These are phyloP conservation scores for Suhomyces maxii DNA, from an alignment of 1,139 yeast genomes.

Conservation along the genomic window DNA sequence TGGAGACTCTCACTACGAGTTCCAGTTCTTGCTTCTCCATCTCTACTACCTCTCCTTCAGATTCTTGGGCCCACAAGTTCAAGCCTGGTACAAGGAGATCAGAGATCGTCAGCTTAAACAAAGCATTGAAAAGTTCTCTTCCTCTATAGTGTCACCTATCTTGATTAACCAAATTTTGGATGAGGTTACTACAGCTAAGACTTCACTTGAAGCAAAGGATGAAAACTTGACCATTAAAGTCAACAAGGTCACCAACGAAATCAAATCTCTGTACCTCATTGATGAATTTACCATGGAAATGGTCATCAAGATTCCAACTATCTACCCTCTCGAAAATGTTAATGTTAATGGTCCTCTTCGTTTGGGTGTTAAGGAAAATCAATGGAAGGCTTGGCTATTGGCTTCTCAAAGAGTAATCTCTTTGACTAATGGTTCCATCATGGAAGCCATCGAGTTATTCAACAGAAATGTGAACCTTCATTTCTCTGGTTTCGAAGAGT, in stretches of 20 bases:
- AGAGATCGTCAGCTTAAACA: conserved; percentile 58
- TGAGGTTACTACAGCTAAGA: conserved; percentile 48
- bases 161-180: conserved; percentile 60
- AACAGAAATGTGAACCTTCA: conserved; percentile 78
- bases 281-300: conserved; percentile 90
- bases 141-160: conserved; percentile 60
- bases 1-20: conserved; percentile 23
- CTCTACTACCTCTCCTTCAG: conserved; percentile 58
- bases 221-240: conserved; percentile 64
- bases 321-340: conserved; percentile 74
- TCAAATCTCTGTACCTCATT: conserved; percentile 70
- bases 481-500: conserved; percentile 90
- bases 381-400: conserved; percentile 94
- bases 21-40: conserved; percentile 48
- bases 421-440: conserved; percentile 73
- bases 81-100: conserved; percentile 68
- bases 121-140: conserved; percentile 63
- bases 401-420: conserved; percentile 83
- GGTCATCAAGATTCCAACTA: conserved; percentile 66
- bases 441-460: conserved; percentile 80
- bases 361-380: conserved; percentile 86
- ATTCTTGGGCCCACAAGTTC: conserved; percentile 65
- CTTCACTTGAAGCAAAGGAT: conserved; percentile 42
- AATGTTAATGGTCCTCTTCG: conserved; percentile 75
- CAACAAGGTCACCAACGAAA: conserved; percentile 63